Base-by-base conservation (phyloP, 225 moss, liverwort and hornwort genomes). In the Pseudisothecium myosuroides region DNA sequence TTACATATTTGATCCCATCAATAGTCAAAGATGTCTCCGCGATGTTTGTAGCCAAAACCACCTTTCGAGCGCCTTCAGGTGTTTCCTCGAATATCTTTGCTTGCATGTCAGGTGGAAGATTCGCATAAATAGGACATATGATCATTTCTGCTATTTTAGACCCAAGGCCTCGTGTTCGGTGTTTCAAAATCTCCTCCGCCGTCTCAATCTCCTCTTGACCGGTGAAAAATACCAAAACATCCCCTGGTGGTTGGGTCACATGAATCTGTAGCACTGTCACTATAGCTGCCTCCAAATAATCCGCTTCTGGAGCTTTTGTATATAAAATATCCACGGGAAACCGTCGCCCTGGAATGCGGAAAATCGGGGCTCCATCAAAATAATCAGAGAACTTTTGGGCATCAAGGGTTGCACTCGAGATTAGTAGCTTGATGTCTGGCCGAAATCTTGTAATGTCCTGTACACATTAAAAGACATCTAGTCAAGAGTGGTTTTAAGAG, bases 141-240 rank as follows among this genome's bases (percentile, higher is more conserved):
- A 99, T 95, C 99, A 97, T 94, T 84, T 96, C 97, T 73, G 96
- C 99, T 79, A 97, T 97, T 79, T 92, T 95, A 28, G 97, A 96
- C 52, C 99, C 99, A 34, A 97, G 92, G 58, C 96, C 96, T 89
- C 96, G 95, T 36, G 96, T 99, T 91, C 97, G 93, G 75, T 96
- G 94, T 88, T 99, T 99, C 89, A 99, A 85, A 87, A 96, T 97
- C 93, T 99, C 96, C 88, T 97, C 99, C 5, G 96, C 99, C n/a
- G 96, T 89, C 89, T 99, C 99, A 45, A 99, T 99, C 91, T 99
- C 97, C 86, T 99, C 96, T 89, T 99, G 99, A 49, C 99, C 96
- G 0, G 96, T 96, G 75, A 97, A 93, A 73, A 99, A 99, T 23
- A 97, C 96, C 69, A 99, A 83, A 68, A 99, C 91, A 87, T 99